Conservation (phyloP, 106 monocot genomes). For the Dendrobium huoshanense region DNA sequence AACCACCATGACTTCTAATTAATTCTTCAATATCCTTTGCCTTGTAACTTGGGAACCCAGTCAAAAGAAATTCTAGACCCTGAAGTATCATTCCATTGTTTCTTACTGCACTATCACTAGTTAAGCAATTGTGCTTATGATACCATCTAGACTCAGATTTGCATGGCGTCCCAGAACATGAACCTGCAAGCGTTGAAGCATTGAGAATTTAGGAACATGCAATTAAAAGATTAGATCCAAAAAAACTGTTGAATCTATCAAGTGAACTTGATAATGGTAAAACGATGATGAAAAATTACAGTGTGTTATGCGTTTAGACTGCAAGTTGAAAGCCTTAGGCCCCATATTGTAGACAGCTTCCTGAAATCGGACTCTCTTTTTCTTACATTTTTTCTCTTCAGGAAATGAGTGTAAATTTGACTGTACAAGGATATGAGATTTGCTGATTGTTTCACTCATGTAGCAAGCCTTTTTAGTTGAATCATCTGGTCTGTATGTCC, state of each 20-base stretch:
- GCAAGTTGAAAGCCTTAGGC: constrained; percentile 15
- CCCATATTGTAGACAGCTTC: constrained; percentile 26
- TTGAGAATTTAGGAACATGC: background rate
- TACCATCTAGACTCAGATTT: constrained; percentile 8
- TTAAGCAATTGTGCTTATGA: constrained; percentile 11
- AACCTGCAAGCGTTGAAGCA: constrained; percentile 28
- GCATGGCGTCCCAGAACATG: constrained; percentile 15
- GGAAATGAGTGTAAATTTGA: constrained; percentile 10
- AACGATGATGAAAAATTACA: constrained; percentile 13
- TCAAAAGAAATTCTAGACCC: constrained; percentile 77
- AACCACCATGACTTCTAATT: constrained; percentile 60
- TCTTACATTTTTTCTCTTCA: constrained; percentile 10
- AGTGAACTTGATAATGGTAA: background rate
- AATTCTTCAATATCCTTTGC: constrained; percentile 51
- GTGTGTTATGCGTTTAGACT: constrained; percentile 8
- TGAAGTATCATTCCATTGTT: constrained; percentile 40
- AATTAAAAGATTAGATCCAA: background rate
- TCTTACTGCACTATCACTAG: constrained; percentile 6
- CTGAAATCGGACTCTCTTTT: constrained; percentile 51
- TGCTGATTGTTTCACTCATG: background rate
- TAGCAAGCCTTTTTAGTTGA: background rate
- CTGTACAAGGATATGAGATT: background rate
- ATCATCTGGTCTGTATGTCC: constrained; percentile 2
- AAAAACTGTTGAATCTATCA: background rate
- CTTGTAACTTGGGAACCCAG: constrained; percentile 57